Conservation (phyloP, 345 rosid species). For the Eucalyptus pauciflora region DNA sequence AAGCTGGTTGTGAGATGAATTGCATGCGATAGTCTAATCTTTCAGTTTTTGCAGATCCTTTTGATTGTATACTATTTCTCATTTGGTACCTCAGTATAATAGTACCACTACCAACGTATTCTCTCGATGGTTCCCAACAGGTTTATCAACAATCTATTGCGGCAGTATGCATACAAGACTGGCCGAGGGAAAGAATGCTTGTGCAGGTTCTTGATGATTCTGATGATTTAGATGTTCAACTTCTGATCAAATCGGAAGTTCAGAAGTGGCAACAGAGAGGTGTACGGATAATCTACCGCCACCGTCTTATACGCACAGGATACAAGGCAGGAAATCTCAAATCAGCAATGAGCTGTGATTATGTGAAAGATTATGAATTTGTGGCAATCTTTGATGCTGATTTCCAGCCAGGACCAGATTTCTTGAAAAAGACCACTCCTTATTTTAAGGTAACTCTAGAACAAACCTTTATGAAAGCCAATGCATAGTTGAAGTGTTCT, state of each 20-base stretch:
- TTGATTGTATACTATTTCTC: neutral
- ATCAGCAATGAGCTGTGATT: conserved; percentile 87
- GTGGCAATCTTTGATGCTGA: conserved; percentile 90
- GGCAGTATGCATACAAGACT: conserved; percentile 68
- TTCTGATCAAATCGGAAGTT: conserved; percentile 74
- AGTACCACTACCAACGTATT: neutral
- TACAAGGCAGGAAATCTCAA: conserved; percentile 93
- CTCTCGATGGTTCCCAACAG: conserved; percentile 12
- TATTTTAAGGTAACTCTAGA: conserved; percentile 49
- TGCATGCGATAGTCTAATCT: neutral
- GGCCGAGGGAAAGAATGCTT: conserved; percentile 93
- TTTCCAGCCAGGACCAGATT: conserved; percentile 85
- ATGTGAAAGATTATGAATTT: conserved; percentile 72
- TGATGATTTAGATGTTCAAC: conserved; percentile 64
- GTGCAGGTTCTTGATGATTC: conserved; percentile 86
- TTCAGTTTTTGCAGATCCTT: neutral
- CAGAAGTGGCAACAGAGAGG: conserved; percentile 93
- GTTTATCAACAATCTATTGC: conserved; percentile 81
- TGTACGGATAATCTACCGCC: conserved; percentile 60
- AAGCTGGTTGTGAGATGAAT: neutral
- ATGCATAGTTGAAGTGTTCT: neutral
- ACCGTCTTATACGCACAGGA: conserved; percentile 81
- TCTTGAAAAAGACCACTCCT: conserved; percentile 76
- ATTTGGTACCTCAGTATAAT: neutral
- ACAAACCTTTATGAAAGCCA: neutral